These are phyloP conservation scores for Mucor indicus DNA, from an alignment of 371 early-diverging fungal species.

Conservation along the genomic window DNA sequence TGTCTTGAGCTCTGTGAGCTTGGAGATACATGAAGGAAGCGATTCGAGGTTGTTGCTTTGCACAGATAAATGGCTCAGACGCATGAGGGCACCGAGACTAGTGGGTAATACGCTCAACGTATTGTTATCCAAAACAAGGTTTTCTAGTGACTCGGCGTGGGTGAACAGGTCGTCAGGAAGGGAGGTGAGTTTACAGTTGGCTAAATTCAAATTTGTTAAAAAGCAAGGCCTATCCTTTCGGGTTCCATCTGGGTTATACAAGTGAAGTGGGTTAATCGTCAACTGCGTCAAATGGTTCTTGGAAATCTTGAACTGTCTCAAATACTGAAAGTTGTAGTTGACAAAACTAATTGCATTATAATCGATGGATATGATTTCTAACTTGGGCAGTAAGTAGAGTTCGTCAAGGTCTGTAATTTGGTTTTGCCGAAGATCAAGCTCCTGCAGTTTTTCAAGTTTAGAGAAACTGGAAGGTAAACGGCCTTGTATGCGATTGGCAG, in stretches of 20 bases:
- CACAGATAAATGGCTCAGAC: constrained; percentile 58
- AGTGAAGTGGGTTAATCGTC: constrained; percentile 12
- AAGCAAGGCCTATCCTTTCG: background rate
- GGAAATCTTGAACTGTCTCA: constrained; percentile 41
- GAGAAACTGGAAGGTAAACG: constrained; percentile 64
- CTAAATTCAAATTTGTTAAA: constrained; percentile 60
- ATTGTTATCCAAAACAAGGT: constrained; percentile 69
- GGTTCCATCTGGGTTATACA: constrained; percentile 1
- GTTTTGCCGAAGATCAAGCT: constrained; percentile 78
- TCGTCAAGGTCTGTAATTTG: constrained; percentile 63
- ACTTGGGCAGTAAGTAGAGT: constrained; percentile 52
- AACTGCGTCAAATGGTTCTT: constrained; percentile 63
- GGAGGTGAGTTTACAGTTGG: constrained; percentile 69
- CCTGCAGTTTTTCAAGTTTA: constrained; percentile 59
- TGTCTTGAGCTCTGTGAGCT: constrained; percentile 26
- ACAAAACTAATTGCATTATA: constrained; percentile 64
- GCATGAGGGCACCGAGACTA: constrained; percentile 54
- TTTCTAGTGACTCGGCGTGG: constrained; percentile 52
- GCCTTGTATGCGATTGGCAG: constrained; percentile 73
- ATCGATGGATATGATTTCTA: constrained; percentile 65
- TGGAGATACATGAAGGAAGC: constrained; percentile 34
- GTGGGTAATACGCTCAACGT: constrained; percentile 65
- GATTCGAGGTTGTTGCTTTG: constrained; percentile 71
- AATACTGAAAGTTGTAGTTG: constrained; percentile 35
- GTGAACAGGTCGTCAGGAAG: constrained; percentile 64